Conservation (phyloP, 139 green algal genomes). For the Volvox reticuliferus region DNA sequence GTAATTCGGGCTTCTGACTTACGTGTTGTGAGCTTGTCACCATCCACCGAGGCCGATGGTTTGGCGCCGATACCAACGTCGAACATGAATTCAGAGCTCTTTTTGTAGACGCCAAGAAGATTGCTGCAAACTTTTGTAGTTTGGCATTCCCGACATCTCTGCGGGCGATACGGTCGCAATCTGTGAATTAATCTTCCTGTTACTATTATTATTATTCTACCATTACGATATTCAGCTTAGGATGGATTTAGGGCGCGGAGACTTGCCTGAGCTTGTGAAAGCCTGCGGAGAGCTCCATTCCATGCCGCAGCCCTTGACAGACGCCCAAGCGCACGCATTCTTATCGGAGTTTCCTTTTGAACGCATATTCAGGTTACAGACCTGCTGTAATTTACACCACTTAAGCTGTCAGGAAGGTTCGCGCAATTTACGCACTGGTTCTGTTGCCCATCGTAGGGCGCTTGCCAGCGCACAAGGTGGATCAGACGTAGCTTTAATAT, state of each 20-base stretch:
- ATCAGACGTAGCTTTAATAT: neutral
- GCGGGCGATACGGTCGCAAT: too few relatives aligned
- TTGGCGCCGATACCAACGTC: too few relatives aligned
- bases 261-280: neutral
- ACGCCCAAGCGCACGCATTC: conserved; percentile 22
- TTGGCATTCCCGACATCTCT: too few relatives aligned
- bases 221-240: neutral
- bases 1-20: too few relatives aligned
- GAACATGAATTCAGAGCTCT: too few relatives aligned
- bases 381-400: neutral
- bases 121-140: too few relatives aligned
- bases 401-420: neutral
- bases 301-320: neutral
- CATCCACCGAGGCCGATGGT: too few relatives aligned
- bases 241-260: neutral
- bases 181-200: too few relatives aligned
- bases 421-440: neutral
- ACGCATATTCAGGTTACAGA: conserved; percentile 17
- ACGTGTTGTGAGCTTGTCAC: too few relatives aligned
- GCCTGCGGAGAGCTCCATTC: conserved; percentile 2
- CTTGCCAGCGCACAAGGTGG: neutral
- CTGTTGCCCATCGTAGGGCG: neutral
- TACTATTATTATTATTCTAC: too few relatives aligned
- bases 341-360: conserved; percentile 31
- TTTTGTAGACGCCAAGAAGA: too few relatives aligned